Evolutionary conservation across 164 flowering plant species (phyloP), one percentile per base, ranked within the genome.

Genomic region (Saururus chinensis): DNA sequence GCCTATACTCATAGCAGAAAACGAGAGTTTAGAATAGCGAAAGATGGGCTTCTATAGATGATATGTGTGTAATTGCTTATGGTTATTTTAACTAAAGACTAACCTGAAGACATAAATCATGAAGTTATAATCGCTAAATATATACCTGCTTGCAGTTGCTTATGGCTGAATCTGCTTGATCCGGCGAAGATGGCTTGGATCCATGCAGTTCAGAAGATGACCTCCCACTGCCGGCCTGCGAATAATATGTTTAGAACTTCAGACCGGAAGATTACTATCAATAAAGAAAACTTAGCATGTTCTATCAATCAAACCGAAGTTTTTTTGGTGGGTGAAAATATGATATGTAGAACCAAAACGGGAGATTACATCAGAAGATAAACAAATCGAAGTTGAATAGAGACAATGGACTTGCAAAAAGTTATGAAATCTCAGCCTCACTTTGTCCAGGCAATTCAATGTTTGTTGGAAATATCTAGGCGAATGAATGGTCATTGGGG

Each of bases 111-210:
- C 24, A 61, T 45, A 17, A 48, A 23, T 19, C 24, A 61, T 7
- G 52, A 24, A 17, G 35, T 23, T 37, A 49, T 13, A n/a, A 51
- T 26, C 4, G 25, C 49, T 45, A 45, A 13, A 21, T 21, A 19
- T 25, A 20, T 64, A 71, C 74, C 74, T 60, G 62, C 21, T 64
- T 64, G 60, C 30, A 54, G 51, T 64, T 64, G 60, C 30, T 60
- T 40, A 51, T 56, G 55, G 14, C 22, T 41, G 61, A 64, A 23
- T 71, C 74, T 35, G 22, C 67, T 42, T 51, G 64, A 61, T 20
- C 63, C 13, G 70, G 67, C 19, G 74, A 67, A 53, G 74, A 49
- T 19, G 62, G 68, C 57, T 64, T 67, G 4, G 64, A 51, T 22
- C 57, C 52, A 40, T 57, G 41, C 7, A 48, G 63, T 4, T 54